A percentile compares a stretch with the other conserved stretches of the same genome.
Conservation (phyloP, 257 asterid genomes). For the Eucommia ulmoides region DNA sequence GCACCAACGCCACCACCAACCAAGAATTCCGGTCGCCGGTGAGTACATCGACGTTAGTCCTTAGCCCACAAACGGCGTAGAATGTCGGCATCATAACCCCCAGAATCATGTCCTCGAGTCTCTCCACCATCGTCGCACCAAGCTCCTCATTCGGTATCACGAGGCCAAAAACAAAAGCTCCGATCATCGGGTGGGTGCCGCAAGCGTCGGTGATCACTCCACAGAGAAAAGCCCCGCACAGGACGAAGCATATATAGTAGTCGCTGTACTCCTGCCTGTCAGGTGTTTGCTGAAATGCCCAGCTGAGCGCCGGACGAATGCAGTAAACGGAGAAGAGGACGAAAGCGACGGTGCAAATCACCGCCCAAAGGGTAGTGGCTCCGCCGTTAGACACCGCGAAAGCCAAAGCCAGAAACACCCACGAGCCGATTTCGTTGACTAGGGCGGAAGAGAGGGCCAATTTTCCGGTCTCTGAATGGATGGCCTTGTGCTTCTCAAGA, state of each 20-base stretch:
- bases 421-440: constrained; percentile 42
- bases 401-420: constrained; percentile 52
- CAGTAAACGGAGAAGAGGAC: constrained; percentile 29
- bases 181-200: constrained; percentile 92
- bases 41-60: constrained; percentile 35
- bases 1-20: constrained; percentile 15
- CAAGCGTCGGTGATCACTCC: constrained; percentile 50
- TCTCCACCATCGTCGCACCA: constrained; percentile 51
- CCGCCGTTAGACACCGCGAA: constrained; percentile 26
- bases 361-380: constrained; percentile 21
- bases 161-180: constrained; percentile 75
- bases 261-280: constrained; percentile 87
- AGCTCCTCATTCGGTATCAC: constrained; percentile 62
- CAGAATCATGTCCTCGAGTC: constrained; percentile 60
- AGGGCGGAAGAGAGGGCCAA: constrained; percentile 43
- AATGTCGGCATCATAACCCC: constrained; percentile 79
- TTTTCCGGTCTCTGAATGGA: constrained; percentile 66
- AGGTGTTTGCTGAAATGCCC: constrained; percentile 49
- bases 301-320: constrained; percentile 48
- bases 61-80: constrained; percentile 64
- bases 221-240: constrained; percentile 34
- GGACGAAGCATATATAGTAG: constrained; percentile 55
- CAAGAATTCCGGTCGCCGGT: constrained; percentile 5
- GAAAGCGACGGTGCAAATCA: constrained; percentile 30
- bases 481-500: constrained; percentile 54